These are phyloP conservation scores for Ceratocystis variospora DNA, from an alignment of 2,329 filamentous ascomycete species.

Conservation along the genomic window DNA sequence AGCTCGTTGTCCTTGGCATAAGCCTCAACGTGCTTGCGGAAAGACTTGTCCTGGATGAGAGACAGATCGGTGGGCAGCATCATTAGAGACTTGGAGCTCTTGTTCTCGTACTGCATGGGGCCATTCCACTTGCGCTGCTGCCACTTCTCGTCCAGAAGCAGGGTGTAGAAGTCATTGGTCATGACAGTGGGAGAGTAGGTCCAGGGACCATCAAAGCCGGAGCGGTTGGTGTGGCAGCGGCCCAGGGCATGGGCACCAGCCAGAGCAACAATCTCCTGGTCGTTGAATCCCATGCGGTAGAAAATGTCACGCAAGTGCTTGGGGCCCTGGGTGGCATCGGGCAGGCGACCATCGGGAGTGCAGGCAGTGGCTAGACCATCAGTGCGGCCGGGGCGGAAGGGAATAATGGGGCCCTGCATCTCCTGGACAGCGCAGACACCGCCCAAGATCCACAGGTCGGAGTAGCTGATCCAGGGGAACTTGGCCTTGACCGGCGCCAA, in stretches of 20 bases:
- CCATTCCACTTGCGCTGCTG: constrained; percentile 81
- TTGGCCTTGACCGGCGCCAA: constrained; percentile 76
- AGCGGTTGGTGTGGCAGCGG: constrained; percentile 79
- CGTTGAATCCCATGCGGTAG: constrained; percentile 92
- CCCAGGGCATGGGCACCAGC: constrained; percentile 75
- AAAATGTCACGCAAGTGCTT: constrained; percentile 86
- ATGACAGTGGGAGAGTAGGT: constrained; percentile 81
- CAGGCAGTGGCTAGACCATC: constrained; percentile 72
- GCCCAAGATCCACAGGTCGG: constrained; percentile 87
- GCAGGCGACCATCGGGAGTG: constrained; percentile 80
- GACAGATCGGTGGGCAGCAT: constrained; percentile 92
- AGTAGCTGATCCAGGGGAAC: constrained; percentile 93
- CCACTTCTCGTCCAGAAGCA: constrained; percentile 89
- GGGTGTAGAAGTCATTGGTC: constrained; percentile 88
- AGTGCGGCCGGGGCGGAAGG: constrained; percentile 72
- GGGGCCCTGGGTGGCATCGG: constrained; percentile 64
- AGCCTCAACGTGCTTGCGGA: constrained; percentile 65
- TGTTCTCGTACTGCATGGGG: constrained; percentile 77
- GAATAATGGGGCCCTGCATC: constrained; percentile 78
- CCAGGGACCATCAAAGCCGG: constrained; percentile 80
- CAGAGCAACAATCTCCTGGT: constrained; percentile 90
- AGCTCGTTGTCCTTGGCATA: constrained; percentile 82
- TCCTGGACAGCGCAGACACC: constrained; percentile 84
- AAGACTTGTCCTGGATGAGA: constrained; percentile 74
- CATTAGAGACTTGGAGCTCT: constrained; percentile 77